Conservation (phyloP, 352 stramenopile species). For the Pythium sukuiense region DNA sequence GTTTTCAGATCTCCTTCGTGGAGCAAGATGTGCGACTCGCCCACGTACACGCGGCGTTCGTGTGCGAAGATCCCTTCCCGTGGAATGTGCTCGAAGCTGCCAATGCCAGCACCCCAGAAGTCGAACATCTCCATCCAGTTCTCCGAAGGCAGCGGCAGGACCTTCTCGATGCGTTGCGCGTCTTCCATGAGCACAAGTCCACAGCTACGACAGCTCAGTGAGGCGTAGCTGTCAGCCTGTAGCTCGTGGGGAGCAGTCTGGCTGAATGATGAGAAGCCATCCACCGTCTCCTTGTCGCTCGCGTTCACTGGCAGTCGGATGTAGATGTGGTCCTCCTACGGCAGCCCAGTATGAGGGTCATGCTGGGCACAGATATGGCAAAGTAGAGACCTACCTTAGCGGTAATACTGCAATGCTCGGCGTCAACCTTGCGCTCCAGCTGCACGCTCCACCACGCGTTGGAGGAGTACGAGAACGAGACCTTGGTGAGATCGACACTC, state of each 20-base stretch:
- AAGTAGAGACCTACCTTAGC: slow-evolving; percentile 27
- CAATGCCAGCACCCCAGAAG: slow-evolving; percentile 78
- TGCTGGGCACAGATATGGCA: no score
- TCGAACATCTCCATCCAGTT: slow-evolving; percentile 90
- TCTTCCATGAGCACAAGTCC: slow-evolving; percentile 19
- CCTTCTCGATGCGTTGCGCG: slow-evolving; percentile 42
- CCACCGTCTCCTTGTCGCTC: slow-evolving; percentile 48
- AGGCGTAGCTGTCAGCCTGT: slow-evolving; percentile 39
- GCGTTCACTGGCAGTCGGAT: slow-evolving; percentile 53
- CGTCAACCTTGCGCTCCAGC: slow-evolving; percentile 56
- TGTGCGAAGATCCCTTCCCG: slow-evolving; percentile 65
- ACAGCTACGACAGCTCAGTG: slow-evolving; percentile 51
- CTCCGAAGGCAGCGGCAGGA: slow-evolving; percentile 68
- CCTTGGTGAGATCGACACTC: slow-evolving; percentile 40
- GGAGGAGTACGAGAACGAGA: slow-evolving; percentile 21
- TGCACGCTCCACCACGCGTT: slow-evolving; percentile 45
- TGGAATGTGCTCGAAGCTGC: slow-evolving; percentile 79
- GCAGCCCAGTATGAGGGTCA: neutral
- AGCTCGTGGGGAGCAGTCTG: slow-evolving; percentile 48
- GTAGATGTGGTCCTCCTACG: slow-evolving; percentile 59
- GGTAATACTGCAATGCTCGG: slow-evolving; percentile 36
- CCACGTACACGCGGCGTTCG: slow-evolving; percentile 51
- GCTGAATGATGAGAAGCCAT: slow-evolving; percentile 61
- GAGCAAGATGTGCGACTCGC: slow-evolving; percentile 62
- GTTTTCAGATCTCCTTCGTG: slow-evolving; percentile 46